Percentiles rank a stretch among this genome's conserved stretches.
Evolutionary conservation across 345 rosid species (phyloP).

Genomic region (Viola odorata): DNA sequence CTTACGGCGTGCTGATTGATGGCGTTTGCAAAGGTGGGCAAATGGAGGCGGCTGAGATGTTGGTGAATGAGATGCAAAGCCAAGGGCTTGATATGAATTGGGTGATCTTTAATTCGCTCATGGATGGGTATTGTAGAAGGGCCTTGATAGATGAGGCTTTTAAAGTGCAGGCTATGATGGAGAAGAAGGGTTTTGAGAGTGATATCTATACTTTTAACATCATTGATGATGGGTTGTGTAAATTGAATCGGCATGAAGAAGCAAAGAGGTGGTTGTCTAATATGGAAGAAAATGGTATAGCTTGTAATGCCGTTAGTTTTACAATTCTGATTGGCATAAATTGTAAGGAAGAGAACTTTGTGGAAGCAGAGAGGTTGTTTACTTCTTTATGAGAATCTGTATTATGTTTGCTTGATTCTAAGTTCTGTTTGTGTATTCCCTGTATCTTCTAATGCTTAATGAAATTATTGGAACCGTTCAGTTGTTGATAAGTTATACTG

Average conservation of each 20-base stretch:
- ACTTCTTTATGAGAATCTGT: too few relatives aligned
- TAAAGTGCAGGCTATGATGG: conserved; percentile 44
- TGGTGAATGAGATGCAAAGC: conserved; percentile 70
- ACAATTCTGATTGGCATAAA: too few relatives aligned
- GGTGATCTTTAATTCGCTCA: conserved; percentile 60
- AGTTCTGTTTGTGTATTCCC: too few relatives aligned
- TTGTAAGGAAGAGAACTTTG: too few relatives aligned
- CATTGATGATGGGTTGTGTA: conserved; percentile 66
- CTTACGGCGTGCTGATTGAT: conserved; percentile 65
- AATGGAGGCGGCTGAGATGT: conserved; percentile 66
- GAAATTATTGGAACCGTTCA: background rate
- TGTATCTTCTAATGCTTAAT: background rate
- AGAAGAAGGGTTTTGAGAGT: conserved; percentile 57
- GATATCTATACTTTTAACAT: conserved; percentile 59
- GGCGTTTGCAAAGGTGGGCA: conserved; percentile 78
- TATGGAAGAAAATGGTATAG: too few relatives aligned
- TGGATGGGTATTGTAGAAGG: conserved; percentile 63
- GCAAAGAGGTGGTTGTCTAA: too few relatives aligned
- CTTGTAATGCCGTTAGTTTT: too few relatives aligned
- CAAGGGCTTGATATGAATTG: conserved; percentile 41
- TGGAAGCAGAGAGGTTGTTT: too few relatives aligned
- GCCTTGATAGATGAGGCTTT: conserved; percentile 73
- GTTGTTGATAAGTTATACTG: background rate
- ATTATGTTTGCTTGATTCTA: too few relatives aligned
- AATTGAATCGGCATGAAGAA: too few relatives aligned